These are phyloP conservation scores for Trebouxia sp. DNA, from an alignment of 139 green algal species.

Conservation along the genomic window DNA sequence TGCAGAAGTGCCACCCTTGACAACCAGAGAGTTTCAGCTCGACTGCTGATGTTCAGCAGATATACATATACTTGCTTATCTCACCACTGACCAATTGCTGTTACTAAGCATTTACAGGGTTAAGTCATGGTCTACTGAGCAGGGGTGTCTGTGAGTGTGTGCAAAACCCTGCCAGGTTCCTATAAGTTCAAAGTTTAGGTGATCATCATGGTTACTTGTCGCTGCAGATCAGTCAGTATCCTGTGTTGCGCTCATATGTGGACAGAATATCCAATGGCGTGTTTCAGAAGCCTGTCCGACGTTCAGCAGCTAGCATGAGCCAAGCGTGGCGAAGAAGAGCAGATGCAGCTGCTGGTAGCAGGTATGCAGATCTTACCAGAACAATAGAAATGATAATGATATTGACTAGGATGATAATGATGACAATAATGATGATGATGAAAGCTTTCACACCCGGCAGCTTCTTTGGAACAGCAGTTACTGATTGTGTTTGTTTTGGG, in stretches of 20 bases:
- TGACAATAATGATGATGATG: slow-evolving; percentile 7
- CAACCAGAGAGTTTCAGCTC: not conserved
- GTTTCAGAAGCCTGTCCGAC: slow-evolving; percentile 6
- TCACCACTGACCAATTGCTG: too few relatives aligned
- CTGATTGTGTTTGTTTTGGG: not conserved
- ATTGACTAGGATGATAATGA: not conserved
- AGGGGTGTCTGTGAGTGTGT: too few relatives aligned
- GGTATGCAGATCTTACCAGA: not conserved
- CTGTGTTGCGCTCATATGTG: slow-evolving; percentile 16
- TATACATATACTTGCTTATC: not conserved
- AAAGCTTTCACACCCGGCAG: not conserved
- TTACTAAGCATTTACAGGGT: too few relatives aligned
- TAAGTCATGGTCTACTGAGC: too few relatives aligned
- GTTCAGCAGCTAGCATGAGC: slow-evolving; percentile 20
- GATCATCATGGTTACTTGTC: not conserved
- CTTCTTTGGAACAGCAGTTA: not conserved
- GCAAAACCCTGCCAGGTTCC: not conserved
- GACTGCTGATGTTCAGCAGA: not conserved
- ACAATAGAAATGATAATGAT: not conserved
- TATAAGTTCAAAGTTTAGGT: not conserved
- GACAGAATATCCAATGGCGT: slow-evolving; percentile 4
- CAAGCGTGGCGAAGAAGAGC: slow-evolving; percentile 21
- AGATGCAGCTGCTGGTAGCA: not conserved
- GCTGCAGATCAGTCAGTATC: slow-evolving; percentile 15
- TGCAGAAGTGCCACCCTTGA: too few relatives aligned